phyloP scores from a whole-genome alignment of 2,329 filamentous ascomycete genomes.

The Mycocentrospora acerina region DNA sequence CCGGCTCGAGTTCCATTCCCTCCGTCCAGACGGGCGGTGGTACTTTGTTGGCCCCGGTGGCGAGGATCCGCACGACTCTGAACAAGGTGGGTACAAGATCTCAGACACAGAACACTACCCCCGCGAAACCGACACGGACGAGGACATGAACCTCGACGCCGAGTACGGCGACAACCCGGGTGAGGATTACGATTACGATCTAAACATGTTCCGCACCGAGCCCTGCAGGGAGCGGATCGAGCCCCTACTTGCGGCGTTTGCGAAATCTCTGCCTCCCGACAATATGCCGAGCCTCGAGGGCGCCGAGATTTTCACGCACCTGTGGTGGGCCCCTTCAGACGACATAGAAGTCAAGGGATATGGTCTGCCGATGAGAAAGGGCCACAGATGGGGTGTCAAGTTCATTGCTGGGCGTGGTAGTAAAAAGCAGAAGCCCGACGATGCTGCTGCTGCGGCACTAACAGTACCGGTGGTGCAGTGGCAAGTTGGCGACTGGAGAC shows the following conservation, averaged over 20 bases:
- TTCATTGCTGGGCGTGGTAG: slow-evolving; percentile 9
- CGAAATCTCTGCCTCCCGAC: slow-evolving; percentile 6
- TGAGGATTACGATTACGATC: slow-evolving; percentile 4
- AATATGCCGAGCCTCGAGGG: slow-evolving; percentile 12
- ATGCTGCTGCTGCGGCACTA: slow-evolving; percentile 4
- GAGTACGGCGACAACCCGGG: slow-evolving; percentile 1
- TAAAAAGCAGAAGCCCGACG: neutral
- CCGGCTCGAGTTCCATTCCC: slow-evolving; percentile 14
- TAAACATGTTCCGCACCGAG: slow-evolving; percentile 11
- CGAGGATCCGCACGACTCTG: slow-evolving; percentile 14
- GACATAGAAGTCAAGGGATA: slow-evolving; percentile 5
- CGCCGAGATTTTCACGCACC: slow-evolving; percentile 12
- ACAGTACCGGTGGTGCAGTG: slow-evolving; percentile 12
- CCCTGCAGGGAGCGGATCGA: slow-evolving; percentile 14
- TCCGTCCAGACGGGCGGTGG: slow-evolving; percentile 15
- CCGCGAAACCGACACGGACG: slow-evolving; percentile 5
- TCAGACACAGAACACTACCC: slow-evolving; percentile 11
- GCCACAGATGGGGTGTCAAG: slow-evolving; percentile 13
- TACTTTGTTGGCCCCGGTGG: slow-evolving; percentile 14
- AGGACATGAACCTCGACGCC: slow-evolving; percentile 2
- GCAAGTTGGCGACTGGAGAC: slow-evolving; percentile 14
- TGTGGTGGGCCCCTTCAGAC: slow-evolving; percentile 12
- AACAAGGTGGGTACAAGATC: slow-evolving; percentile 15
- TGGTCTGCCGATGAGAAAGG: slow-evolving; percentile 7
- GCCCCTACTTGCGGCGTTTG: slow-evolving; percentile 13